Percentiles rank a stretch among this genome's conserved stretches.
These are phyloP conservation scores for Bacidia gigantensis DNA, from an alignment of 495 filamentous ascomycete genomes.

Conservation along the genomic window DNA sequence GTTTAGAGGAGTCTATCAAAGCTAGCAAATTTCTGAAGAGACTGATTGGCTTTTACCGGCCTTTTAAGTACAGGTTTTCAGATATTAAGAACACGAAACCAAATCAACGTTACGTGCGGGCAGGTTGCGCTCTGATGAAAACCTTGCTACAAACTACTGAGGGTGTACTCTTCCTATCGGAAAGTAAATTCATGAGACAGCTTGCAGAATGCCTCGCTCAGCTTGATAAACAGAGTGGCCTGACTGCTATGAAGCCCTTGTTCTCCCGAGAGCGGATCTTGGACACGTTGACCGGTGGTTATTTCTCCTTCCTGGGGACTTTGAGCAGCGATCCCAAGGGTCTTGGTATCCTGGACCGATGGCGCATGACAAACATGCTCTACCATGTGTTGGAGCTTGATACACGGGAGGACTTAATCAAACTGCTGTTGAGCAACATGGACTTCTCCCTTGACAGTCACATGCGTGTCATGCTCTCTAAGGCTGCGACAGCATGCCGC, in stretches of 20 bases:
- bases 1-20: conserved; percentile 88
- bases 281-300: conserved; percentile 77
- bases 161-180: conserved; percentile 69
- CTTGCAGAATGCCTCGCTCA: conserved; percentile 92
- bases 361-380: conserved; percentile 98
- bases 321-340: conserved; percentile 70
- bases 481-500: conserved; percentile 78
- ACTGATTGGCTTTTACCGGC: conserved; percentile 84
- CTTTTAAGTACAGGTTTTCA: conserved; percentile 91
- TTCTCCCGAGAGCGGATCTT: conserved; percentile 72
- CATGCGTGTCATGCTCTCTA: conserved; percentile 80
- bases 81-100: conserved; percentile 74
- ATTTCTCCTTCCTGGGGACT: conserved; percentile 82
- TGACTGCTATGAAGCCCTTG: conserved; percentile 75
- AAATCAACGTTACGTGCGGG: conserved; percentile 86
- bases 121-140: conserved; percentile 74
- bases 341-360: conserved; percentile 80
- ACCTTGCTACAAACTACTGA: conserved; percentile 73
- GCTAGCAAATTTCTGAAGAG: conserved; percentile 91
- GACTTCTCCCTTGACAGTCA: conserved; percentile 84
- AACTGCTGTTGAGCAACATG: conserved; percentile 73
- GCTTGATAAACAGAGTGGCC: conserved; percentile 78
- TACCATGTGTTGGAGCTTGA: conserved; percentile 91
- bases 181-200: conserved; percentile 85
- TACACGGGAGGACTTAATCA: conserved; percentile 79